A percentile compares a stretch with the other conserved stretches of the same genome.
These are phyloP conservation scores for Cytidiella melzeri DNA, from an alignment of 768 basidiomycete species.

Conservation along the genomic window DNA sequence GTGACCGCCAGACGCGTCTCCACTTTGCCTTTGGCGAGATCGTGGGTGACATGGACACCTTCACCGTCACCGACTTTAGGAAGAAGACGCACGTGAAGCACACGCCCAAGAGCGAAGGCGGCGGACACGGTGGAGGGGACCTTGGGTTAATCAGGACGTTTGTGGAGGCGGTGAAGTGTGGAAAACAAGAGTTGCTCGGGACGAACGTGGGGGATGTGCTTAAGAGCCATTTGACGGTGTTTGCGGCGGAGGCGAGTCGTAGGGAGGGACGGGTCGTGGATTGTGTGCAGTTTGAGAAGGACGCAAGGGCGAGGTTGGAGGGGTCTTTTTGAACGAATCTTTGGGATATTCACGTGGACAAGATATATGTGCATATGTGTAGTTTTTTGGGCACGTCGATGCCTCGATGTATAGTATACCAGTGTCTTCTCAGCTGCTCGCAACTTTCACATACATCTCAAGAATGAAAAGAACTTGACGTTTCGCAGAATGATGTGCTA, in stretches of 20 bases:
- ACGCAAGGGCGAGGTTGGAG: slow-evolving; percentile 30
- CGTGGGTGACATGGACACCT: slow-evolving; percentile 75
- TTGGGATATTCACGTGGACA: background rate
- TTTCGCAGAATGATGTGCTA: background rate
- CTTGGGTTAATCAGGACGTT: slow-evolving; percentile 69
- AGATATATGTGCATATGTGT: background rate
- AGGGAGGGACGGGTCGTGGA: slow-evolving; percentile 64
- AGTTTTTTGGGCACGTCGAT: no score
- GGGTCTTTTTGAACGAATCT: background rate
- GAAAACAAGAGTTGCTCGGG: slow-evolving; percentile 57
- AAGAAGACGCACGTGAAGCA: slow-evolving; percentile 39
- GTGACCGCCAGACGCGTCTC: slow-evolving; percentile 76
- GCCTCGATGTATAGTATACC: no score
- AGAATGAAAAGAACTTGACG: no score
- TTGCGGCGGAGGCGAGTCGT: slow-evolving; percentile 80
- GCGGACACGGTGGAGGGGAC: slow-evolving; percentile 84
- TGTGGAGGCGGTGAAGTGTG: slow-evolving; percentile 63
- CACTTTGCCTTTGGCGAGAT: slow-evolving; percentile 88
- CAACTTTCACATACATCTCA: no score
- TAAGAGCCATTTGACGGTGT: slow-evolving; percentile 76
- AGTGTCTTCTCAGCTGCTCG: no score
- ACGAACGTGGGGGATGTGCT: slow-evolving; percentile 66
- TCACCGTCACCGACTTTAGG: slow-evolving; percentile 74
- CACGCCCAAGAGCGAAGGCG: slow-evolving; percentile 49
- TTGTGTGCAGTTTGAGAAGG: slow-evolving; percentile 51